These are phyloP conservation scores for Saccharomyces uvarum DNA, from an alignment of 1,139 yeast species.

Conservation along the genomic window DNA sequence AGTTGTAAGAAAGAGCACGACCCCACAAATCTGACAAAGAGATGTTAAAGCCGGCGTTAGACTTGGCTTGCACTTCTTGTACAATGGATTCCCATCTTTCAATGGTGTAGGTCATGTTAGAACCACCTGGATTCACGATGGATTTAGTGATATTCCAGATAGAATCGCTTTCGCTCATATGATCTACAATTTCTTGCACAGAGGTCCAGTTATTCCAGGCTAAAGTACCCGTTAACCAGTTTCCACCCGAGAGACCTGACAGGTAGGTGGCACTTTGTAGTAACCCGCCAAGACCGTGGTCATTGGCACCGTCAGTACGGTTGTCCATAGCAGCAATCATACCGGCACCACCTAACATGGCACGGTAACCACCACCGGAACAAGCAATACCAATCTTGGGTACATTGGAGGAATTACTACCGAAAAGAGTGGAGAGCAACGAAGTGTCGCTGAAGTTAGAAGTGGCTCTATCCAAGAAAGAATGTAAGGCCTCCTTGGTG, in stretches of 20 bases:
- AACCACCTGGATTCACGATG: slow-evolving; percentile 58
- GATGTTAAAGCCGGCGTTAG: slow-evolving; percentile 7
- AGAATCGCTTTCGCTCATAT: slow-evolving; percentile 17
- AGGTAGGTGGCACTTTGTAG: slow-evolving; percentile 65
- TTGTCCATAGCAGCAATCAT: slow-evolving; percentile 69
- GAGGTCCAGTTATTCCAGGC: slow-evolving; percentile 81
- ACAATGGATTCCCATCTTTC: slow-evolving; percentile 39
- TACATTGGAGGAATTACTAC: slow-evolving; percentile 6
- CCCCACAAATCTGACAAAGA: slow-evolving; percentile 43
- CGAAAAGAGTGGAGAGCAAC: slow-evolving; percentile 26
- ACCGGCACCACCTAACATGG: slow-evolving; percentile 84
- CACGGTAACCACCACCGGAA: slow-evolving; percentile 89
- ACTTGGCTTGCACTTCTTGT: slow-evolving; percentile 11
- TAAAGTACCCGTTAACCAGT: slow-evolving; percentile 51
- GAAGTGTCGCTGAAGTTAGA: slow-evolving; percentile 36
- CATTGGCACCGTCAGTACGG: slow-evolving; percentile 53
- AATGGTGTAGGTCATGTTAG: slow-evolving; percentile 49
- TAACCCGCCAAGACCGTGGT: slow-evolving; percentile 69
- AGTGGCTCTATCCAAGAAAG: slow-evolving; percentile 52
- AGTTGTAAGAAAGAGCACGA: slow-evolving; percentile 68
- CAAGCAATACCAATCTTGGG: slow-evolving; percentile 59
- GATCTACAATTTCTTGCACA: slow-evolving; percentile 46
- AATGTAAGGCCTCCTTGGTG: slow-evolving; percentile 47
- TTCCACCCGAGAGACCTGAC: slow-evolving; percentile 47
- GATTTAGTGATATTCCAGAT: slow-evolving; percentile 58